Evolutionary conservation across 2,329 filamentous ascomycete genomes (phyloP).

Genomic region (Cytospora piceicola): DNA sequence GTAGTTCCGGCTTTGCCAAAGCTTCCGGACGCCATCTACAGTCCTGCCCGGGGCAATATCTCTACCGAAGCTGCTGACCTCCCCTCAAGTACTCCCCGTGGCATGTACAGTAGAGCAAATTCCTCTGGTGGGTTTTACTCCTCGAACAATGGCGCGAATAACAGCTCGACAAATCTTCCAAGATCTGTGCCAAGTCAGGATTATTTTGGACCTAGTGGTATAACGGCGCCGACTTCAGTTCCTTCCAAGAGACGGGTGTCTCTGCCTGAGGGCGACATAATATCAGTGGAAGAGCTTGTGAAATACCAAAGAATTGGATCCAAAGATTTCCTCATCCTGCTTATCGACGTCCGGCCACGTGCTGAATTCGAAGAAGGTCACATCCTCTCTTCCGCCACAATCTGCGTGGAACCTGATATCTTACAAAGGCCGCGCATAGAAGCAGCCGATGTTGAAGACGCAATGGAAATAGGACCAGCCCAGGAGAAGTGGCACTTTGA

Average conservation of each 20-base stretch:
- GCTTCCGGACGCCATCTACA: constrained; percentile 76
- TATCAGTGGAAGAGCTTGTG: constrained; percentile 72
- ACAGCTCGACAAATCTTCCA: constrained; percentile 35
- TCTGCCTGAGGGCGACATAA: constrained; percentile 58
- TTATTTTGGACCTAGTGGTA: constrained; percentile 36
- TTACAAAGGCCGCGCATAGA: constrained; percentile 70
- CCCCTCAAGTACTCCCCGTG: constrained; percentile 67
- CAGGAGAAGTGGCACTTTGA: constrained; percentile 77
- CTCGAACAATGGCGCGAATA: constrained; percentile 21
- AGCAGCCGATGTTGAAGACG: constrained; percentile 65
- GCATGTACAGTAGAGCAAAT: constrained; percentile 63
- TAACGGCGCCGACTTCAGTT: constrained; percentile 13
- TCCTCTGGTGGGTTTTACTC: constrained; percentile 49
- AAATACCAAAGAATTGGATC: constrained; percentile 65
- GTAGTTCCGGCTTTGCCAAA: constrained; percentile 66
- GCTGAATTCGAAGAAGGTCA: constrained; percentile 86
- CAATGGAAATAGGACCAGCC: constrained; percentile 71
- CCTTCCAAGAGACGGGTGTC: constrained; percentile 49
- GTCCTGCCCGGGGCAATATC: constrained; percentile 72
- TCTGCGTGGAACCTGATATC: constrained; percentile 85
- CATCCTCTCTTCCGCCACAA: constrained; percentile 79
- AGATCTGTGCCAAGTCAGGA: constrained; percentile 38
- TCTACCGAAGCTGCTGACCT: constrained; percentile 67
- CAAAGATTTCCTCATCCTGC: constrained; percentile 65
- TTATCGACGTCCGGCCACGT: constrained; percentile 84